These are phyloP conservation scores for Microdochium trichocladiopsis DNA, from an alignment of 2,329 filamentous ascomycete species.

Conservation along the genomic window DNA sequence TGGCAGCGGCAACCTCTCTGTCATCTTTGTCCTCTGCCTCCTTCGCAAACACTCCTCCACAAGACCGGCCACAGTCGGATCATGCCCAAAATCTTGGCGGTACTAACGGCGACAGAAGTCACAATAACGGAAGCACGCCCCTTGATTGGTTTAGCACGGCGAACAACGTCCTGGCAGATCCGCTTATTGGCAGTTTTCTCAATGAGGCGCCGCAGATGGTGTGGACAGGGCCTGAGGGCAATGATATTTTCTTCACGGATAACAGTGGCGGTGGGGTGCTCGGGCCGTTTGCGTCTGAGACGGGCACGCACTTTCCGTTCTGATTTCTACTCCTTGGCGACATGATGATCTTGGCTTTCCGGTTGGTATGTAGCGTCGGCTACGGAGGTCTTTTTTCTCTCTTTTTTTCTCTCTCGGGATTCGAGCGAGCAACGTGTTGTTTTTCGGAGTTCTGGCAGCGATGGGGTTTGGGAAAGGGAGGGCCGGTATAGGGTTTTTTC, in stretches of 20 bases:
- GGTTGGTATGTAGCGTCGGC: too few species aligned
- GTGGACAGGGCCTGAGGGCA: not conserved
- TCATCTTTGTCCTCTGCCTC: not conserved
- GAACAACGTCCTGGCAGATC: not conserved
- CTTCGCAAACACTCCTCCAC: not conserved
- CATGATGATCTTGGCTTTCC: not conserved
- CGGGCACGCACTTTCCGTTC: not conserved
- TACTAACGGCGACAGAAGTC: not conserved
- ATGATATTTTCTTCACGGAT: not conserved
- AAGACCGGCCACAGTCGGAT: not conserved
- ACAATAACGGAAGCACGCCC: not conserved
- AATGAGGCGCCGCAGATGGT: not conserved
- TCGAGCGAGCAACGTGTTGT: not conserved
- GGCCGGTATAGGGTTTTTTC: too few species aligned
- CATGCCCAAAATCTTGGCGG: not conserved
- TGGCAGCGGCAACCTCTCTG: not conserved
- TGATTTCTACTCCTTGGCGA: not conserved
- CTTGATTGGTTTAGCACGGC: not conserved
- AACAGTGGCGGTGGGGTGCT: not conserved
- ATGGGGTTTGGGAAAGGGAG: too few species aligned
- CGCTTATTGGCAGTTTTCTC: not conserved
- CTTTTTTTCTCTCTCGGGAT: not conserved
- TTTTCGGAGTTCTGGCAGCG: not conserved
- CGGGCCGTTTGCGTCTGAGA: not conserved
- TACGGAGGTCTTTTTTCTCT: not conserved